Percentiles rank a stretch among this genome's conserved stretches.
Evolutionary conservation across 2,329 filamentous ascomycete genomes (phyloP).

Genomic region (Botrytis aclada): DNA sequence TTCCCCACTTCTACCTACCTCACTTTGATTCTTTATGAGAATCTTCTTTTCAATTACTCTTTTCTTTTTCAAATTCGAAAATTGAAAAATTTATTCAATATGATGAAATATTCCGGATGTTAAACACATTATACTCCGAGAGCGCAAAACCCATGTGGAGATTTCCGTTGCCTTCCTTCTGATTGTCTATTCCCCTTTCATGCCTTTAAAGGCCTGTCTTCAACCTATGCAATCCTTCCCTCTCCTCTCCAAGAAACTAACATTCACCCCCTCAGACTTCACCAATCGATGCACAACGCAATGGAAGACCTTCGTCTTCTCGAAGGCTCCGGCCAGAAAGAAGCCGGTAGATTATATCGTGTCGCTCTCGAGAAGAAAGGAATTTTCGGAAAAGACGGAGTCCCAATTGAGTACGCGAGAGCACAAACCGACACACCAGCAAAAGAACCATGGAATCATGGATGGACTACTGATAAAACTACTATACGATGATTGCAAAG

Average conservation of each 20-base stretch:
- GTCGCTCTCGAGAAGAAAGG: constrained; percentile 90
- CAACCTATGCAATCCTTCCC: neutral
- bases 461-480: constrained; percentile 61
- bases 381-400: constrained; percentile 64
- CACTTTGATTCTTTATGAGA: neutral
- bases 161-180: constrained; percentile 19
- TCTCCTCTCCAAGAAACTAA: neutral
- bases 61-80: constrained; percentile 7
- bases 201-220: neutral
- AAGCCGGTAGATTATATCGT: constrained; percentile 73
- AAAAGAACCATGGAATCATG: constrained; percentile 85
- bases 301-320: constrained; percentile 76
- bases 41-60: neutral
- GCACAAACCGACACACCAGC: constrained; percentile 82
- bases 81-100: neutral
- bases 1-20: neutral
- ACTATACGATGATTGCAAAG: neutral
- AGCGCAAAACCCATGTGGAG: constrained; percentile 17
- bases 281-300: constrained; percentile 77
- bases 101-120: constrained; percentile 18
- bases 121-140: constrained; percentile 17
- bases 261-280: constrained; percentile 46
- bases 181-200: neutral
- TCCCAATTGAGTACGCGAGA: constrained; percentile 90
- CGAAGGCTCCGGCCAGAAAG: constrained; percentile 51